These are phyloP conservation scores for Scalesia atractyloides DNA, from an alignment of 129 eudicot species.

Conservation along the genomic window DNA sequence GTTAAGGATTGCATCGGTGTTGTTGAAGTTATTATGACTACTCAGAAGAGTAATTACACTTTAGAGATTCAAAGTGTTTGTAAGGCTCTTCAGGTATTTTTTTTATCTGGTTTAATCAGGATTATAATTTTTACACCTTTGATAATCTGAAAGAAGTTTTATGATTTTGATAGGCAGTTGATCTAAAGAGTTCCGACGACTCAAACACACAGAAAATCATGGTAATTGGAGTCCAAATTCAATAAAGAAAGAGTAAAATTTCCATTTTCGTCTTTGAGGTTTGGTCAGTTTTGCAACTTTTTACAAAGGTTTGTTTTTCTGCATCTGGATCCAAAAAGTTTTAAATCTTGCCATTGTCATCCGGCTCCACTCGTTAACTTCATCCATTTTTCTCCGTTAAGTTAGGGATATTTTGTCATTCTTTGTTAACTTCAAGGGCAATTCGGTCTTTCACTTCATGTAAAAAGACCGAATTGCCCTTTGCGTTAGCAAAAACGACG, in stretches of 20 bases:
- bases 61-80: slow-evolving; percentile 84
- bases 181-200: slow-evolving; percentile 67
- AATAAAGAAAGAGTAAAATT: neutral
- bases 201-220: slow-evolving; percentile 44
- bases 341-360: too few relatives aligned
- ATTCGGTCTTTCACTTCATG: too few relatives aligned
- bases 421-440: too few relatives aligned
- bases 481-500: too few relatives aligned
- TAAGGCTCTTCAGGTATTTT: slow-evolving; percentile 84
- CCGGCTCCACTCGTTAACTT: too few relatives aligned
- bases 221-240: slow-evolving; percentile 43
- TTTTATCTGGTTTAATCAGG: slow-evolving; percentile 13
- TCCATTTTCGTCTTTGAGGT: too few relatives aligned
- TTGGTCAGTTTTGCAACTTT: too few relatives aligned
- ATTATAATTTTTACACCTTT: slow-evolving; percentile 1
- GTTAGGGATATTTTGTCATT: too few relatives aligned
- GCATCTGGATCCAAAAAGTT: too few relatives aligned
- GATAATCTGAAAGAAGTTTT: slow-evolving; percentile 12
- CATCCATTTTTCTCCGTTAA: too few relatives aligned
- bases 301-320: too few relatives aligned
- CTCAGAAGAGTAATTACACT: slow-evolving; percentile 61
- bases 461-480: too few relatives aligned
- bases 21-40: slow-evolving; percentile 77
- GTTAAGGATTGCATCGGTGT: slow-evolving; percentile 74
- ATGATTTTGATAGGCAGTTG: slow-evolving; percentile 63